Evolutionary conservation across 495 filamentous ascomycete genomes (phyloP), one percentile per base, ranked within the genome.

Genomic region (Tetracladium marchalianum): DNA sequence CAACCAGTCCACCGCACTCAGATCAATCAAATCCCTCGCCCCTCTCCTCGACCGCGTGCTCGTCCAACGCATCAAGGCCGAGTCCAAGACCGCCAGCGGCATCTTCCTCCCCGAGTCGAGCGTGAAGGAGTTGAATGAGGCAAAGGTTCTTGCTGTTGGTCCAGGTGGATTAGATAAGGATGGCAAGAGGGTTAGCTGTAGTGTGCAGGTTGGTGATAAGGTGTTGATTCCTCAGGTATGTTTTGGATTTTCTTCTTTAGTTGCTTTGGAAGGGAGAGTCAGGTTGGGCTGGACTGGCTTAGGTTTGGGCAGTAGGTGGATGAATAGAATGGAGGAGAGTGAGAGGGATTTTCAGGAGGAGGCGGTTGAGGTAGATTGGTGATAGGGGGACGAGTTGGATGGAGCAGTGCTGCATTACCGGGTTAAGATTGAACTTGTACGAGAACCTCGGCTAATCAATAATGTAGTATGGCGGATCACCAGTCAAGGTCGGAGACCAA

Each of bases 51-150:
- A 99, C 82, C 92, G 92, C 63, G 87, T 99, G 55, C 80, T 99
- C 49, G 87, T 99, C 56, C 92, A 99, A 81, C 86, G 92, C 67
- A 73, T 96, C 73, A 97, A 97, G 71, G 84, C 90, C 60, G 93
- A 97, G 68, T 60, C 88, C 57, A 95, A 96, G 76, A 99, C 92
- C 27, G 87, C 92, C 53, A 78, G 79, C 56, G 92, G 92, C 56
- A 90, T 99, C 75, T 95, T 90, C 77, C 86, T 99, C 52, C 92
- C 92, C 49, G 93, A 99, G 75, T 87, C 80, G 62, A 85, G 80
- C 62, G 88, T 96, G 55, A 96, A 99, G 79, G 92, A 99, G 65
- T 78, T 96, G 66, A 95, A 94, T 68, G 92, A 96, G 76, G 92
- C 87, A 54, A 82, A 83, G 66, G 92, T 99, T 50, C 73, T 99